Evolutionary conservation across 345 rosid genomes (phyloP).

Genomic region (Brassica nigra): DNA sequence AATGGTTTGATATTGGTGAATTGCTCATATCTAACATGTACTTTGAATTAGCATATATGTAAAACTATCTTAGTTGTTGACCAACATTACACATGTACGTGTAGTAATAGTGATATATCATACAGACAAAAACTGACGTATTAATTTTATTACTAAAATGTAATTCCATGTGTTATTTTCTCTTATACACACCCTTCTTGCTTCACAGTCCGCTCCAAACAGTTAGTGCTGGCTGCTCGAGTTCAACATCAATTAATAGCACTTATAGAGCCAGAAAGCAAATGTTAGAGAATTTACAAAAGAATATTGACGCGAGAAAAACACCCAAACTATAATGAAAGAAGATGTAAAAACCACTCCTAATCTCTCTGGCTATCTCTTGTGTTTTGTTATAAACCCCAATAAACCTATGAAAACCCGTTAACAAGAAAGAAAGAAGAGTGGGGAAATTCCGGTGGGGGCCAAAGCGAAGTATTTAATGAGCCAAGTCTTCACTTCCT

Average conservation of each 20-base stretch:
- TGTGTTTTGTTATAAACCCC: not conserved
- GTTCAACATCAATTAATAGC: constrained; percentile 2
- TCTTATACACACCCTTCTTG: not conserved
- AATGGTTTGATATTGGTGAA: constrained; percentile 18
- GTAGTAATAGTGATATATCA: not conserved
- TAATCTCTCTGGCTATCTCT: not conserved
- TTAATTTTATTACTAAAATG: not conserved
- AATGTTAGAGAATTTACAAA: constrained; percentile 32
- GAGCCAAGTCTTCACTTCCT: constrained; percentile 73
- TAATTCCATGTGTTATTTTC: not conserved
- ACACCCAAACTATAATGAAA: constrained; percentile 33
- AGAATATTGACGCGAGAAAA: constrained; percentile 28
- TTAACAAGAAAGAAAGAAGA: not conserved
- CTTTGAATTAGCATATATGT: not conserved
- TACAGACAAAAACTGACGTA: not conserved
- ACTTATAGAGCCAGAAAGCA: constrained; percentile 12
- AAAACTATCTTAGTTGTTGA: constrained; percentile 24
- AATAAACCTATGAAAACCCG: constrained; percentile 31
- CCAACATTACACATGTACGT: not conserved
- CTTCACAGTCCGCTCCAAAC: constrained; percentile 15
- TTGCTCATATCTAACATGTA: not conserved
- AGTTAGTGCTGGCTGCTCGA: not conserved
- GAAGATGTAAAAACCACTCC: constrained; percentile 22
- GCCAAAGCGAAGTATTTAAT: constrained; percentile 31
- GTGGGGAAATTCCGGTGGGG: not conserved